A percentile compares a stretch with the other conserved stretches of the same genome.
These are phyloP conservation scores for Colletotrichum kahawae DNA, from an alignment of 2,329 filamentous ascomycete genomes.

Conservation along the genomic window DNA sequence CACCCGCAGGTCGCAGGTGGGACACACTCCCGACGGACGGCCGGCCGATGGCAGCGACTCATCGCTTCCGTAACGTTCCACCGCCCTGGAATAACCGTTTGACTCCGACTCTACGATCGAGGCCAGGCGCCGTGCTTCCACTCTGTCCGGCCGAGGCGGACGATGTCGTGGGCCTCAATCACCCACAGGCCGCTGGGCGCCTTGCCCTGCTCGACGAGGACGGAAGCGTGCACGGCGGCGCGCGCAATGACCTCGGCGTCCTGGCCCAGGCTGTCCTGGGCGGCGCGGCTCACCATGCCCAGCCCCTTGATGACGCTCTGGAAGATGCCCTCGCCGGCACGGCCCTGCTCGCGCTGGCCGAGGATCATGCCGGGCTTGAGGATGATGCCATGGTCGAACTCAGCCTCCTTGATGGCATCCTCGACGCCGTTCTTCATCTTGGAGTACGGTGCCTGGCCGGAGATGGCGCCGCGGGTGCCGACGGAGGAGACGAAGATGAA, in stretches of 20 bases:
- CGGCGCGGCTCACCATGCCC: constrained; percentile 55
- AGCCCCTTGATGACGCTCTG: constrained; percentile 60
- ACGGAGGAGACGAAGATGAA: constrained; percentile 77
- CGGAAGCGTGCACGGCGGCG: constrained; percentile 66
- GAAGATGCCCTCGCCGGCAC: constrained; percentile 62
- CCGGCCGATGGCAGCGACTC: not conserved
- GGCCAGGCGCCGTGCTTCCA: constrained; percentile 42
- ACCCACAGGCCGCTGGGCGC: constrained; percentile 67
- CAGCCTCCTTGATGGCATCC: constrained; percentile 72
- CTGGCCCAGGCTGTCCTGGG: constrained; percentile 74
- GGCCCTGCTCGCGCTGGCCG: constrained; percentile 68
- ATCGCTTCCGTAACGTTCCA: not conserved
- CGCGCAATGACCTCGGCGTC: constrained; percentile 75
- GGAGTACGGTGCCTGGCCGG: constrained; percentile 54
- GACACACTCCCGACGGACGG: not conserved
- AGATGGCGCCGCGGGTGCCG: constrained; percentile 47
- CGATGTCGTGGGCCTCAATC: constrained; percentile 64
- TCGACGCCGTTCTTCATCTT: constrained; percentile 90
- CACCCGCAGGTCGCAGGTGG: not conserved
- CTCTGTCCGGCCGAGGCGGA: constrained; percentile 68
- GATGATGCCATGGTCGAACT: constrained; percentile 81
- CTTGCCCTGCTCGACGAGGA: constrained; percentile 63
- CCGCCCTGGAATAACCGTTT: not conserved
- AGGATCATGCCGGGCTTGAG: constrained; percentile 76
- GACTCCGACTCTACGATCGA: constrained; percentile 1